These are phyloP conservation scores for Sanguinoderma infundibulare DNA, from an alignment of 1,284 basidiomycete species.

Conservation along the genomic window DNA sequence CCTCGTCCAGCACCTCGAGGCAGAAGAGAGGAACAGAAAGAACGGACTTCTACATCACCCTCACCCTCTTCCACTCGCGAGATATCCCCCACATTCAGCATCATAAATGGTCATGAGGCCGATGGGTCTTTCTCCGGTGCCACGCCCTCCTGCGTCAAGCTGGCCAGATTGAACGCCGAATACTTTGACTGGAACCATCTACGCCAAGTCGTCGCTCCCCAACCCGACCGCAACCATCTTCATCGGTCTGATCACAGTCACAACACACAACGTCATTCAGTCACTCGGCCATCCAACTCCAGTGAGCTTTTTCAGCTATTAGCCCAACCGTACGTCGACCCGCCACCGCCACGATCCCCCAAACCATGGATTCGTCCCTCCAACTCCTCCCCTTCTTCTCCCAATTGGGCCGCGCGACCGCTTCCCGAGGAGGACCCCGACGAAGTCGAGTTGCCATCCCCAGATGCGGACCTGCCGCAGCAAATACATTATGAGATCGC, in stretches of 20 bases:
- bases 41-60: not conserved
- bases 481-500: not conserved
- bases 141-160: not conserved
- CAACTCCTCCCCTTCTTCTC: not conserved
- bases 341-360: not conserved
- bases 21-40: not conserved
- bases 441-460: not conserved
- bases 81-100: conserved; percentile 1
- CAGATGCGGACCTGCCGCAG: not conserved
- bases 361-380: not conserved
- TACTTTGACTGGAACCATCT: not conserved
- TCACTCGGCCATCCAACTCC: not conserved
- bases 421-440: not conserved
- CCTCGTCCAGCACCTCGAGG: not conserved
- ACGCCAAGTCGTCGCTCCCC: not conserved
- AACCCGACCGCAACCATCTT: not conserved
- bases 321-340: conserved; percentile 2
- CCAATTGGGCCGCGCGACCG: not conserved
- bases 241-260: not conserved
- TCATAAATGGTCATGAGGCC: not conserved
- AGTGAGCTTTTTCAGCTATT: conserved; percentile 3
- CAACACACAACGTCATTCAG: not conserved
- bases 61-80: not conserved
- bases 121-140: not conserved
- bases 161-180: not conserved